These are phyloP conservation scores for Canavalia gladiata DNA, from an alignment of 306 rosid genomes.

Conservation along the genomic window DNA sequence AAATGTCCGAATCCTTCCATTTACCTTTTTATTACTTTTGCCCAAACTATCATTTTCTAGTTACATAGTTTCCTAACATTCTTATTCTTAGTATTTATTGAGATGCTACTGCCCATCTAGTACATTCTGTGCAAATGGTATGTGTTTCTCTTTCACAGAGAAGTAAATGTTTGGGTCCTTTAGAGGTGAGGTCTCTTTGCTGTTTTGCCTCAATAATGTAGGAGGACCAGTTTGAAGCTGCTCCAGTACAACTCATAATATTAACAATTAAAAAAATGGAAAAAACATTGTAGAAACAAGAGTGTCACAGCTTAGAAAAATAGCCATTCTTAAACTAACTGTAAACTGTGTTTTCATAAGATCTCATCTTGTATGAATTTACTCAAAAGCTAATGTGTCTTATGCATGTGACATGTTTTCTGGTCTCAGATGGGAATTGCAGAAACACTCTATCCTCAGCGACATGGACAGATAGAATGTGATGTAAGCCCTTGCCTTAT, in stretches of 20 bases:
- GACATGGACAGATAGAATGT: conserved; percentile 90
- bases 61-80: conserved; percentile 1
- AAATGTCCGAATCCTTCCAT: neutral
- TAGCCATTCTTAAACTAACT: conserved; percentile 17
- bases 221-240: conserved; percentile 24
- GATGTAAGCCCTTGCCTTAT: conserved; percentile 66
- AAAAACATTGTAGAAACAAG: neutral
- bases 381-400: conserved; percentile 37
- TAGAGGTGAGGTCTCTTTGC: conserved; percentile 9
- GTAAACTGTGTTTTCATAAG: conserved; percentile 33
- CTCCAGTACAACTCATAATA: conserved; percentile 15
- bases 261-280: neutral
- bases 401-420: conserved; percentile 48
- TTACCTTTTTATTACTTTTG: neutral
- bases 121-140: neutral
- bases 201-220: conserved; percentile 6
- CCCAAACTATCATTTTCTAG: conserved; percentile 17
- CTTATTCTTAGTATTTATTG: neutral
- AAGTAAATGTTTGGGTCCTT: conserved; percentile 16
- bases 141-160: conserved; percentile 14
- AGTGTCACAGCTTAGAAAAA: conserved; percentile 23
- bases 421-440: conserved; percentile 70
- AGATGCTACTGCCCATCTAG: neutral
- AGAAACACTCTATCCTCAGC: conserved; percentile 79
- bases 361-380: conserved; percentile 43